Percentiles rank a stretch among this genome's conserved stretches.
Evolutionary conservation across 208 protist species (phyloP).

Genomic region (Trichomonas gallinae): DNA sequence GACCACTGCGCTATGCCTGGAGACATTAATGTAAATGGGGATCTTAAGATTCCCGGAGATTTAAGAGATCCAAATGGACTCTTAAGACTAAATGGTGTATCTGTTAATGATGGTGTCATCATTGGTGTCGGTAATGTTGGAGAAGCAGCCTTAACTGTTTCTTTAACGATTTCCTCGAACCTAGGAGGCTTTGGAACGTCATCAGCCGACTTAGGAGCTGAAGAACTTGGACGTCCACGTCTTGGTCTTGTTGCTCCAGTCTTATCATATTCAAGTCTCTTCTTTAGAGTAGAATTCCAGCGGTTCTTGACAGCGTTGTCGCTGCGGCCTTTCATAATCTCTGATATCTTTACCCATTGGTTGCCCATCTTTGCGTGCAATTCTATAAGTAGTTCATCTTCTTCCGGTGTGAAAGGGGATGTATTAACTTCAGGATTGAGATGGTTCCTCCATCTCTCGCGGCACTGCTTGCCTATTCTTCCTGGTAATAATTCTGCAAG

Average conservation of each 20-base stretch:
- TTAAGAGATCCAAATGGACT: neutral
- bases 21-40: neutral
- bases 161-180: neutral
- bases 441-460: constrained; percentile 46
- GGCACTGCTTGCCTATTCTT: constrained; percentile 44
- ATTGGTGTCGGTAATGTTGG: neutral
- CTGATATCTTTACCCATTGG: constrained; percentile 42
- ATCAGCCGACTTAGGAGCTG: neutral
- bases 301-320: constrained; percentile 48
- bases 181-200: neutral
- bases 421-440: constrained; percentile 41
- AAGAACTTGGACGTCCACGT: neutral
- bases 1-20: neutral
- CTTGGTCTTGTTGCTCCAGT: neutral
- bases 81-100: neutral
- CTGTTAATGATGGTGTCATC: neutral
- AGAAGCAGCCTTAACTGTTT: neutral
- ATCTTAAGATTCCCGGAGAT: neutral
- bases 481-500: constrained; percentile 32
- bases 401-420: constrained; percentile 39
- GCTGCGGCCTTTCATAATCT: constrained; percentile 39
- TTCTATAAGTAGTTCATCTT: constrained; percentile 39
- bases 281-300: constrained; percentile 44
- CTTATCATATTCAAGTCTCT: constrained; percentile 3
- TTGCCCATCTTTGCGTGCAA: constrained; percentile 37